Percentiles rank a stretch among this genome's conserved stretches.
These are phyloP conservation scores for Trifolium subterraneum DNA, from an alignment of 306 rosid species.

Conservation along the genomic window DNA sequence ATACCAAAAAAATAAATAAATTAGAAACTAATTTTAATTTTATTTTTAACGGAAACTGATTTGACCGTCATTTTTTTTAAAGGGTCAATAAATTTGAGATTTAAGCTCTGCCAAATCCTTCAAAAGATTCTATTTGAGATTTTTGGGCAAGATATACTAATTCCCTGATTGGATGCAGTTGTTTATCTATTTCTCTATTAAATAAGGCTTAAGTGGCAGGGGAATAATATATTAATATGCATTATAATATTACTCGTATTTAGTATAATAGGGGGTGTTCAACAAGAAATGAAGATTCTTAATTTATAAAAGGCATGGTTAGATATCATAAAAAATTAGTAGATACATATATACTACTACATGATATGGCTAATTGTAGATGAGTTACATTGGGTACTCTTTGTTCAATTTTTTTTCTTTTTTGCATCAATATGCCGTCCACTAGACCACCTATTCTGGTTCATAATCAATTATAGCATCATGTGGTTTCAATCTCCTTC, in stretches of 20 bases:
- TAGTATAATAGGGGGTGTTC: not conserved
- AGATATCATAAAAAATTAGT: constrained; percentile 33
- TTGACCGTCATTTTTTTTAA: no score
- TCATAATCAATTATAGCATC: no score
- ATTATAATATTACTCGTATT: constrained; percentile 21
- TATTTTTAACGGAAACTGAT: no score
- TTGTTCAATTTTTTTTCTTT: no score
- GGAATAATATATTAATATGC: constrained; percentile 37
- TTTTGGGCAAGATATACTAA: constrained; percentile 39
- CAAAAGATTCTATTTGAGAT: constrained; percentile 38
- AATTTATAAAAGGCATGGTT: not conserved
- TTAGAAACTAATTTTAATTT: no score
- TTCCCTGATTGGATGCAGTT: constrained; percentile 41
- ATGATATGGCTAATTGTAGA: no score
- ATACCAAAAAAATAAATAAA: no score
- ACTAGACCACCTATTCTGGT: no score
- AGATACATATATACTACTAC: constrained; percentile 12
- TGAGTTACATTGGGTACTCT: no score
- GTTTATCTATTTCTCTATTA: constrained; percentile 31
- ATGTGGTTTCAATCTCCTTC: no score
- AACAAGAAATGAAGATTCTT: constrained; percentile 35
- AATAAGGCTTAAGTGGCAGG: constrained; percentile 35
- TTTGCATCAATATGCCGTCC: no score
- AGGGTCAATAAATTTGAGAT: no score
- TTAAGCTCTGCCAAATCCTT: constrained; percentile 48